Percentiles rank a stretch among this genome's conserved stretches.
Conservation (phyloP, 805 yeast species). For the Yamadazyma sp. region DNA sequence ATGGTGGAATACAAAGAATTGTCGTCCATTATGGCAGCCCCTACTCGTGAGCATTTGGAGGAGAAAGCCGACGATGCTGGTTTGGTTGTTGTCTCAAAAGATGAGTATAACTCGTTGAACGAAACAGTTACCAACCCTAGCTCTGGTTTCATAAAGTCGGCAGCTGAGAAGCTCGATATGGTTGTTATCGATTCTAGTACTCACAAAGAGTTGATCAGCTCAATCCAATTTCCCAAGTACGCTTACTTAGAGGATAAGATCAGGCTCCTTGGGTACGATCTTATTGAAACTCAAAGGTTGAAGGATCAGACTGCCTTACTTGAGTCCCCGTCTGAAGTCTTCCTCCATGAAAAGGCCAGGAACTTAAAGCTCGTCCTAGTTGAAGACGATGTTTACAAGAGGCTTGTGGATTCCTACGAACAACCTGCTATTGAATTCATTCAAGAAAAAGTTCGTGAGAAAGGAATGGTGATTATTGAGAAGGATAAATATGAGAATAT, state of each 20-base stretch:
- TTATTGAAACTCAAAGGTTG: slow-evolving; percentile 9
- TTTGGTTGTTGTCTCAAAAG: slow-evolving; percentile 15
- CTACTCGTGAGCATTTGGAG: slow-evolving; percentile 29
- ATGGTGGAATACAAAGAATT: slow-evolving; percentile 20
- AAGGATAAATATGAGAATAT: slow-evolving; percentile 8
- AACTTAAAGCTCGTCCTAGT: slow-evolving; percentile 11
- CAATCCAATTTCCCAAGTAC: slow-evolving; percentile 15
- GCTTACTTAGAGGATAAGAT: slow-evolving; percentile 14
- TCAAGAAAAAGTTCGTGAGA: slow-evolving; percentile 10
- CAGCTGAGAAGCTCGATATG: slow-evolving; percentile 13
- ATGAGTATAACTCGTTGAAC: slow-evolving; percentile 13
- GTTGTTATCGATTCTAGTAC: slow-evolving; percentile 13
- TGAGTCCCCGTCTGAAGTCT: slow-evolving; percentile 21
- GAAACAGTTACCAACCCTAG: slow-evolving; percentile 26
- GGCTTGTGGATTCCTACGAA: background rate
- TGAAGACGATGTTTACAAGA: background rate
- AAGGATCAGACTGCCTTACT: slow-evolving; percentile 1
- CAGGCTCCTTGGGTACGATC: slow-evolving; percentile 11
- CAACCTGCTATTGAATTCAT: slow-evolving; percentile 21
- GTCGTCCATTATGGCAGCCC: slow-evolving; percentile 21
- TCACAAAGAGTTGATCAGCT: slow-evolving; percentile 9
- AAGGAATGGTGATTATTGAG: slow-evolving; percentile 12
- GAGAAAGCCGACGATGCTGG: slow-evolving; percentile 19
- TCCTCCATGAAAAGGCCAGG: slow-evolving; percentile 24
- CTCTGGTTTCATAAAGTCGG: slow-evolving; percentile 18